These are phyloP conservation scores for Fonsecaea multimorphosa DNA, from an alignment of 2,329 filamentous ascomycete species.

Conservation along the genomic window DNA sequence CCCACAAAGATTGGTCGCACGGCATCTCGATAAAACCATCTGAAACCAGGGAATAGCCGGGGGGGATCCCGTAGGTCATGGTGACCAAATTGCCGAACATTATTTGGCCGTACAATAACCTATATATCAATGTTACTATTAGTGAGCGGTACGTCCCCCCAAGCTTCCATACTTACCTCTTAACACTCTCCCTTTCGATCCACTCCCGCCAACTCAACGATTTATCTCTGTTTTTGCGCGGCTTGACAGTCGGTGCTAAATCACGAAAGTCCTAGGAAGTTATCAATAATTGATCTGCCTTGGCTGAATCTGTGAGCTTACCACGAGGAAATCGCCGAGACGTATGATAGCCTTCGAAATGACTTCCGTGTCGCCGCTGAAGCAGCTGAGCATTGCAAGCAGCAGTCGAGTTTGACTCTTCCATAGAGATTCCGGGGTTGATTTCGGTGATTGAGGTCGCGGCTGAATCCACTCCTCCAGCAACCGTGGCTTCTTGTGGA, in stretches of 20 bases:
- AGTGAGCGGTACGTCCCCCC: constrained; percentile 1
- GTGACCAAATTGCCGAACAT: constrained; percentile 45
- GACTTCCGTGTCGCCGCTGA: constrained; percentile 40
- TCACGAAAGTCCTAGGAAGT: constrained; percentile 27
- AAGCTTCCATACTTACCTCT: constrained; percentile 27
- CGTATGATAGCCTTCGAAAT: constrained; percentile 38
- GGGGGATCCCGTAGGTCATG: constrained; percentile 44
- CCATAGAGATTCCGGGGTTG: constrained; percentile 39
- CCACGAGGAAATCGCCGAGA: constrained; percentile 33
- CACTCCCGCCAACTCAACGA: constrained; percentile 41
- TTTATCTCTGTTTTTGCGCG: constrained; percentile 15
- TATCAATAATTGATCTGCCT: neutral
- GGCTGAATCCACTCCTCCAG: constrained; percentile 31
- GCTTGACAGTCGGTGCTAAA: constrained; percentile 24
- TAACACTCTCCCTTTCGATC: constrained; percentile 43
- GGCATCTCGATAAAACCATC: constrained; percentile 46
- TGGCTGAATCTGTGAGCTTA: neutral
- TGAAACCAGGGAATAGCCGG: constrained; percentile 44
- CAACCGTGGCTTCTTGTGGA: constrained; percentile 25
- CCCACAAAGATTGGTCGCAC: constrained; percentile 45
- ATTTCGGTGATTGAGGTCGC: constrained; percentile 4
- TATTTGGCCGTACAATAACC: constrained; percentile 44
- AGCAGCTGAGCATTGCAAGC: constrained; percentile 42
- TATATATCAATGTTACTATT: constrained; percentile 8
- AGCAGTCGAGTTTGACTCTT: constrained; percentile 44